Evolutionary conservation across 805 yeast genomes (phyloP).

Genomic region (Candida cerambycidarum): DNA sequence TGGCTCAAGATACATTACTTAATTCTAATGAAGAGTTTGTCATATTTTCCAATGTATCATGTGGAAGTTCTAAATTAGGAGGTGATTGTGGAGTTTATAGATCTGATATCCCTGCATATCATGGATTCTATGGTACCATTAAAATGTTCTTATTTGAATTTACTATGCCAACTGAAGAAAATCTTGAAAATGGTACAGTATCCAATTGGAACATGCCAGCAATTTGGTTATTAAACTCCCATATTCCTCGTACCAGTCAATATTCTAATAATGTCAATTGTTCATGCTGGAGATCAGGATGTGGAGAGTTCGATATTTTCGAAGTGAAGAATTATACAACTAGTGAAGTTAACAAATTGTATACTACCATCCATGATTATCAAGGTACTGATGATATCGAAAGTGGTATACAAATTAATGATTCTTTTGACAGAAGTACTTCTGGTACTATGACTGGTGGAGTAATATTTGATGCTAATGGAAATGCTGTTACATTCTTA

Average conservation of each 20-base stretch:
- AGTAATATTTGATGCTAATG: constrained; percentile 63
- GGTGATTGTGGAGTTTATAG: constrained; percentile 77
- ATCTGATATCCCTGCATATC: constrained; percentile 70
- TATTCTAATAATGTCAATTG: constrained; percentile 79
- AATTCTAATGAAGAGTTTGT: constrained; percentile 59
- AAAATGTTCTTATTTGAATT: constrained; percentile 76
- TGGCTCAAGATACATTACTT: constrained; percentile 49
- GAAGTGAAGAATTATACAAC: constrained; percentile 58
- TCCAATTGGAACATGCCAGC: constrained; percentile 84
- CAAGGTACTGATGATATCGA: constrained; percentile 68
- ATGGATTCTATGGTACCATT: constrained; percentile 64
- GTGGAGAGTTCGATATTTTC: constrained; percentile 96
- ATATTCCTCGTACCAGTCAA: constrained; percentile 94
- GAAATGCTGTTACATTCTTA: constrained; percentile 60
- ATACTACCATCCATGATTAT: constrained; percentile 71
- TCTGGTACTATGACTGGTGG: constrained; percentile 62
- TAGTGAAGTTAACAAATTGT: constrained; percentile 40
- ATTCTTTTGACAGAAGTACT: constrained; percentile 57
- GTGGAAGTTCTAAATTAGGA: constrained; percentile 52
- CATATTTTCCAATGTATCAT: constrained; percentile 58
- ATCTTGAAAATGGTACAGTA: constrained; percentile 18
- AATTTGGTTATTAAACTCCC: constrained; percentile 91
- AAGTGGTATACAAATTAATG: constrained; percentile 57
- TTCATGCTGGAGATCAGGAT: constrained; percentile 93
- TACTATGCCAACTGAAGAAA: constrained; percentile 58